phyloP scores from a whole-genome alignment of 1,284 basidiomycete species.

The Microbotryum lychnidis-dioicae region DNA sequence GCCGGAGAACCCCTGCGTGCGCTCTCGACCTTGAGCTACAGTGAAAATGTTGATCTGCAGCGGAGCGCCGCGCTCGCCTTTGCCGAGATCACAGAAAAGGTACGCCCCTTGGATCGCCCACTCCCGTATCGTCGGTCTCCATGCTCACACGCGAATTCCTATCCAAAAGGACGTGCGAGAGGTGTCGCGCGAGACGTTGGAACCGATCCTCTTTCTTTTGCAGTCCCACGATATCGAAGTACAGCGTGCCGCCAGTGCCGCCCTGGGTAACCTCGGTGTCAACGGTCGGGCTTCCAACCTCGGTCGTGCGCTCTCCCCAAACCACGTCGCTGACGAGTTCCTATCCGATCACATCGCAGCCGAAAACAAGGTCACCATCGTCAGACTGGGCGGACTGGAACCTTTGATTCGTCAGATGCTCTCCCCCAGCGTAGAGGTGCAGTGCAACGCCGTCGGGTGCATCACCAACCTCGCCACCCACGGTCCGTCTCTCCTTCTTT shows the following conservation, averaged over 20 bases:
- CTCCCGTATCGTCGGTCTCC: not conserved
- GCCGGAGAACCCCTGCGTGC: conserved; percentile 83
- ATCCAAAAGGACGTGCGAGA: conserved; percentile 71
- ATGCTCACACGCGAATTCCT: not conserved
- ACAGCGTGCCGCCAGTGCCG: conserved; percentile 94
- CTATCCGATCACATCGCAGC: conserved; percentile 47
- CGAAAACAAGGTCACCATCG: conserved; percentile 98
- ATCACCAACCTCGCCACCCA: conserved; percentile 98
- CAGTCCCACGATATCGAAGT: conserved; percentile 98
- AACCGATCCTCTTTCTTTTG: conserved; percentile 94
- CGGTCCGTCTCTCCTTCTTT: conserved; percentile 51
- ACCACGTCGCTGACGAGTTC: not conserved
- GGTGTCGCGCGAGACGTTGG: conserved; percentile 92
- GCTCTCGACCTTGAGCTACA: conserved; percentile 94
- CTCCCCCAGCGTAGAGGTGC: conserved; percentile 97
- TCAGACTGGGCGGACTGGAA: conserved; percentile 94
- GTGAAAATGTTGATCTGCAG: conserved; percentile 98
- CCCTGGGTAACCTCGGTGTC: conserved; percentile 96
- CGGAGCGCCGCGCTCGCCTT: conserved; percentile 96
- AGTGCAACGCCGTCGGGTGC: conserved; percentile 99
- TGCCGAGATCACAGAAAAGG: conserved; percentile 97
- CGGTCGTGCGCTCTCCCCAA: not conserved
- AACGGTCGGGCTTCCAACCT: conserved; percentile 63
- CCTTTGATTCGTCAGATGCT: conserved; percentile 99
- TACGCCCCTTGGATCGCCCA: not conserved